Evolutionary conservation across 2,329 filamentous ascomycete genomes (phyloP), one percentile per base, ranked within the genome.

Genomic region (Paracamarosporium sp.): DNA sequence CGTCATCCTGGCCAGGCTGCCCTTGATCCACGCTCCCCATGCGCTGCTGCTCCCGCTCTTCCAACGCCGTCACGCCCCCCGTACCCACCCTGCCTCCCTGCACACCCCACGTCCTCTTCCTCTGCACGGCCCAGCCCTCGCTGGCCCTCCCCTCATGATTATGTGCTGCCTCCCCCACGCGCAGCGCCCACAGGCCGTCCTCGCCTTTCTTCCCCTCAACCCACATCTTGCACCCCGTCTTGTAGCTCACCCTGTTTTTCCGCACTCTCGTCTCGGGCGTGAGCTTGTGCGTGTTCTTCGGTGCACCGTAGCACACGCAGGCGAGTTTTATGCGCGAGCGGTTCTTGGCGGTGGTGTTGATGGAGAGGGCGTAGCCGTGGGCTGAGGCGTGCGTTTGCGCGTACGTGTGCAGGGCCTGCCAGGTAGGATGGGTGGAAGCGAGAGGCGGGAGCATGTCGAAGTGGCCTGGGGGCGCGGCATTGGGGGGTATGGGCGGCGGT

Each of bases 191-290:
- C 1, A 59, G 53, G 5, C 70, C 72, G 48, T 72, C 68, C 0
- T 72, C 66, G 28, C 64, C 64, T 50, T 65, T 70, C 65, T 69
- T 73, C 52, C 69, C 71, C 52, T 75, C 73, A 4, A 76, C 57
- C 72, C 71, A 74, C 73, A 76, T 76, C 52, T 62, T 66, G 57
- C 73, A 76, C 1, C 71, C 73, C 9, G 73, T 75, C 60, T 75
- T 75, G 45, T 69, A 68, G 58, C 69, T 72, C 35, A 70, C 66
- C 28, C 73, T 60, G 44, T 73, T 73, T 61, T 74, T 76, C 35
- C 73, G 55, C 24, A 75, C 62, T 22, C 73, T 60, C 28, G 71
- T 74, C 56, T 74, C 73, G n/a, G 68, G 61, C 2, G 73, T 75
- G 24, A 76, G 65, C 41, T 75, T 73, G 50, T 74, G 73, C 2